Evolutionary conservation across 2,329 filamentous ascomycete species (phyloP), one percentile per base, ranked within the genome.

Genomic region (Zymoseptoria tritici): DNA sequence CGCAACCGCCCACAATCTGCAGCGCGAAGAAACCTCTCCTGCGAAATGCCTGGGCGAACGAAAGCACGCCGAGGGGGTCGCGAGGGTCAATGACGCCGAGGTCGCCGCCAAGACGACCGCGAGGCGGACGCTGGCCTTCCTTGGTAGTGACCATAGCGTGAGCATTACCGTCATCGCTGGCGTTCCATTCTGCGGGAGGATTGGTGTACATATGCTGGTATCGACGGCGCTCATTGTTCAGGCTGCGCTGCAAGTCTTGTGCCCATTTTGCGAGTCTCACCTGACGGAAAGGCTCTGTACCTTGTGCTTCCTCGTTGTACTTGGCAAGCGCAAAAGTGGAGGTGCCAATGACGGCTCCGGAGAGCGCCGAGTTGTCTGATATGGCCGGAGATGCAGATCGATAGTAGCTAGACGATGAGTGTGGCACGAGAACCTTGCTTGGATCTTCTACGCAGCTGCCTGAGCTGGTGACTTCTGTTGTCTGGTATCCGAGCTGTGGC

Each of bases 221-320:
- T 64, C 84, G 78, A 26, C 83, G 82, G n/a, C 85, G 82, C 71
- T 94, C 90, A 60, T 86, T 87, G 26, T 85, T 82, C 1, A 94
- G 78, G 68, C 87, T 90, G 58, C 85, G 83, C 71, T 95, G 90
- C 0, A 96, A 79, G 67, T 94, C 89, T 7, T 85, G 82, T 0
- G 91, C 90, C 91, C 91, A 96, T 69, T 88, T 89, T 1, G 87
- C 88, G 19, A 95, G 79, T 6, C 87, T 81, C n/a, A 93, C 80
- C 64, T 87, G 84, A 11, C 85, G 84, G 50, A 86, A 75, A 6
- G 78, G 79, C 66, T 87, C 84, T 68, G 87, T 83, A 19, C 3
- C 80, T 81, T 69, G 85, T 78, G 65, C 84, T 58, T 84, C 65
- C 26, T 66, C 63, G 57, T 69, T 73, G 60, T 77, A 76, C 29